phyloP scores from a whole-genome alignment of 768 basidiomycete genomes.

The Hirschioporus abietinus region DNA sequence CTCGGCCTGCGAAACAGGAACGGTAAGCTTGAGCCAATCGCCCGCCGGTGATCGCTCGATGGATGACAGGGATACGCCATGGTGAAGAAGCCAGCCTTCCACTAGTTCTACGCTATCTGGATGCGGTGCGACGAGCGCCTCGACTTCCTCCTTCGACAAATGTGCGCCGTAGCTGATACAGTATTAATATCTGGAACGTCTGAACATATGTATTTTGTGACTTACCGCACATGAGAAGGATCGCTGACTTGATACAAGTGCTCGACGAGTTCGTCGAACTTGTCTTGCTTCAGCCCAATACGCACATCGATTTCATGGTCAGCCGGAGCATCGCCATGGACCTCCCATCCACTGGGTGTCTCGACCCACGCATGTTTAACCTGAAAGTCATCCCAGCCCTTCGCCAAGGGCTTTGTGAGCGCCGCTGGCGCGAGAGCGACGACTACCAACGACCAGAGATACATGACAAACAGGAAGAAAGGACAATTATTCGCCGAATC shows the following conservation, averaged over 20 bases:
- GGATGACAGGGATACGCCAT: slow-evolving; percentile 37
- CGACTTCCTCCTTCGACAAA: slow-evolving; percentile 52
- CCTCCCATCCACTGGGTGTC: slow-evolving; percentile 48
- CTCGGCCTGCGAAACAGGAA: slow-evolving; percentile 54
- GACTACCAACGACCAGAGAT: slow-evolving; percentile 28
- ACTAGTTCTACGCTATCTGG: slow-evolving; percentile 47
- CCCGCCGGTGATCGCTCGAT: slow-evolving; percentile 40
- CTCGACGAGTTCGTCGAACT: slow-evolving; percentile 44
- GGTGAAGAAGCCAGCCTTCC: slow-evolving; percentile 48
- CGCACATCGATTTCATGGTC: slow-evolving; percentile 48
- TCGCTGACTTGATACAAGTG: slow-evolving; percentile 54
- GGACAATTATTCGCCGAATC: neutral
- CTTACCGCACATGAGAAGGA: slow-evolving; percentile 42
- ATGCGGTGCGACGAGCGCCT: slow-evolving; percentile 49
- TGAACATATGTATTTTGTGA: slow-evolving; percentile 14
- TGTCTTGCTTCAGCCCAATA: slow-evolving; percentile 51
- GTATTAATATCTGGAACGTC: slow-evolving; percentile 5
- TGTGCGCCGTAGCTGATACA: slow-evolving; percentile 50
- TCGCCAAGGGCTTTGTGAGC: slow-evolving; percentile 35
- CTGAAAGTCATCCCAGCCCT: slow-evolving; percentile 42
- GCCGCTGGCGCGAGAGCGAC: slow-evolving; percentile 32
- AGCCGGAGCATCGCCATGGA: slow-evolving; percentile 37
- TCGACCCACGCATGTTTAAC: slow-evolving; percentile 53
- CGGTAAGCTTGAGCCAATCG: slow-evolving; percentile 52
- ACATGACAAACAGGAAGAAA: slow-evolving; percentile 19